phyloP scores from a whole-genome alignment of 345 rosid species.

The Microthlaspi erraticum region DNA sequence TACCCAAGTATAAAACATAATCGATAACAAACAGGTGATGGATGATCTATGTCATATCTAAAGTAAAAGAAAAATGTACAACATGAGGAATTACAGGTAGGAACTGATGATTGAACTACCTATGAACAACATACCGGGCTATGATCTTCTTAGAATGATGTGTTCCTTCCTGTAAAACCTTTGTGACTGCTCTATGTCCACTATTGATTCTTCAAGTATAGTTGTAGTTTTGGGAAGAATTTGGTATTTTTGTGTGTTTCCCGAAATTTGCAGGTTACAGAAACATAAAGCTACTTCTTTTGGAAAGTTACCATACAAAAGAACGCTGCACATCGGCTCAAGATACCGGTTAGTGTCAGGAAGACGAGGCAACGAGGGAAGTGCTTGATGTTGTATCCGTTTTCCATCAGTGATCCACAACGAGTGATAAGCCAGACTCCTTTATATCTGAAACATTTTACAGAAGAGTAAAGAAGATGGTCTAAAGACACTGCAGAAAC shows the following conservation, averaged over 20 bases:
- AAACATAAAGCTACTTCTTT: slow-evolving; percentile 53
- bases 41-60: slow-evolving; percentile 36
- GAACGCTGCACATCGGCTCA: slow-evolving; percentile 65
- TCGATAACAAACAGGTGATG: slow-evolving; percentile 16
- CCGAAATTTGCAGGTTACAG: slow-evolving; percentile 32
- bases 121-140: slow-evolving; percentile 29
- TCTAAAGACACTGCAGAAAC: neutral
- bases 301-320: slow-evolving; percentile 66
- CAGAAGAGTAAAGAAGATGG: slow-evolving; percentile 22
- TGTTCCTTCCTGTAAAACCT: slow-evolving; percentile 28
- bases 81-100: slow-evolving; percentile 37
- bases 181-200: slow-evolving; percentile 21
- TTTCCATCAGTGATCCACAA: slow-evolving; percentile 75
- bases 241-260: slow-evolving; percentile 17
- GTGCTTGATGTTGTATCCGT: slow-evolving; percentile 69
- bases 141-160: slow-evolving; percentile 30
- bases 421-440: slow-evolving; percentile 97
- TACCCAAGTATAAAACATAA: slow-evolving; percentile 25
- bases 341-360: slow-evolving; percentile 65
- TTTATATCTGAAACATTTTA: slow-evolving; percentile 60
- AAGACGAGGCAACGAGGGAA: slow-evolving; percentile 62
- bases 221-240: slow-evolving; percentile 21
- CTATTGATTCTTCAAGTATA: slow-evolving; percentile 26
- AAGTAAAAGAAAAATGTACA: slow-evolving; percentile 31
- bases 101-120: slow-evolving; percentile 34